Base-by-base conservation (phyloP, 352 stramenopile species). In the Pythium sp. region DNA sequence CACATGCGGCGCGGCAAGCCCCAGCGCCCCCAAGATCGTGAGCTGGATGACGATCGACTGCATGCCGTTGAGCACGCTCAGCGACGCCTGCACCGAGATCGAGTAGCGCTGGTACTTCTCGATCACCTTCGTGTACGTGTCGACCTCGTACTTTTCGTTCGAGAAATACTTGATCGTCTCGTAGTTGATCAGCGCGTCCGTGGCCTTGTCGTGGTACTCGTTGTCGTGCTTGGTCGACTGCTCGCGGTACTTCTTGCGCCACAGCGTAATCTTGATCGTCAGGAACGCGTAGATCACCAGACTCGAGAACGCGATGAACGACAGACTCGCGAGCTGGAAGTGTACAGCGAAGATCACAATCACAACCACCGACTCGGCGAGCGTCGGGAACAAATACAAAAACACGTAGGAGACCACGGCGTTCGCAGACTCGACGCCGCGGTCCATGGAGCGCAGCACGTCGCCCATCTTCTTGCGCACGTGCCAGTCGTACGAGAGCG, bases 161-260 rank as follows among this genome's bases (percentile, higher is more conserved):
- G 93, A 97, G 69, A 99, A 99, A 62, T 98, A 98, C 75, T 99
- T 99, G 68, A 99, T 97, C 6, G 95, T 98, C 78, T 99, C 97
- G 76, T 98, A 99, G 73, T 99, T 99, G 32, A 99, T 82, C n/a
- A 99, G 74, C 43, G 87, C 94, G 74, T 99, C 97, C 4, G 96
- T 99, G 41, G 93, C 97, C 65, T 97, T 97, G 76, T 99, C 97
- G 72, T 99, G 96, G 79, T 96, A 99, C 74, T 99, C 94, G 70
- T 99, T 99, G 74, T 99, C 97, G 71, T 98, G 90, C 36, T 92
- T 90, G 74, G 92, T 97, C 34, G 89, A 96, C 11, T 87, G 81
- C 69, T 98, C 97, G 30, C 97, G 90, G 75, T 99, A 99, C 69
- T 99, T 98, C 71, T 99, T 99, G 34, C 97, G 87, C 95, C 97